Evolutionary conservation across 106 monocot genomes (phyloP).

Genomic region (Agapanthus africanus): DNA sequence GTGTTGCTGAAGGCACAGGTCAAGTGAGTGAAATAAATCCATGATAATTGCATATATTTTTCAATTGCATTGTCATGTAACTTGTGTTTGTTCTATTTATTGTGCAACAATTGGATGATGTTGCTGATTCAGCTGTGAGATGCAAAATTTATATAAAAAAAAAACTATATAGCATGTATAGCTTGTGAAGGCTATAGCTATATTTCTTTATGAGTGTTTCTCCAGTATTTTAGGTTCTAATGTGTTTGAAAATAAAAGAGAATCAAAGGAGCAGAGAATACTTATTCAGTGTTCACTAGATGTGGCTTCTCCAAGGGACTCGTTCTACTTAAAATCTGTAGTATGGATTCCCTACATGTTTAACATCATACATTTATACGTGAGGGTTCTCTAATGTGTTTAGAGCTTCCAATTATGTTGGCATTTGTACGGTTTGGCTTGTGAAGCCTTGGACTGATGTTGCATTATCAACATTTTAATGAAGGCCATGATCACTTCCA

Average conservation of each 20-base stretch:
- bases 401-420: too few species aligned
- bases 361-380: too few species aligned
- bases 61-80: not conserved
- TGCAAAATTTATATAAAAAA: not conserved
- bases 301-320: not conserved
- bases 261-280: not conserved
- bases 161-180: not conserved
- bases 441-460: too few species aligned
- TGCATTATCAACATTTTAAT: too few species aligned
- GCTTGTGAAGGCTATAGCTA: not conserved
- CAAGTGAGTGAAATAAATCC: conserved; percentile 45
- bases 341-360: not conserved
- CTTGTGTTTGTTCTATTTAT: not conserved
- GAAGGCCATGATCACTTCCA: too few species aligned
- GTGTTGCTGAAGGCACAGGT: conserved; percentile 81
- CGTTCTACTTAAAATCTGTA: not conserved
- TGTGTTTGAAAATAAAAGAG: not conserved
- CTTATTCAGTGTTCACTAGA: not conserved
- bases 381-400: too few species aligned
- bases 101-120: not conserved
- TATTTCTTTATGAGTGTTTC: not conserved
- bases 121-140: not conserved
- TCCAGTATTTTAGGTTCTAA: not conserved
- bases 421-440: too few species aligned
- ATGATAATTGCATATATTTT: not conserved